phyloP scores from a whole-genome alignment of 2,329 filamentous ascomycete genomes.

The Hypoxylon sp. region DNA sequence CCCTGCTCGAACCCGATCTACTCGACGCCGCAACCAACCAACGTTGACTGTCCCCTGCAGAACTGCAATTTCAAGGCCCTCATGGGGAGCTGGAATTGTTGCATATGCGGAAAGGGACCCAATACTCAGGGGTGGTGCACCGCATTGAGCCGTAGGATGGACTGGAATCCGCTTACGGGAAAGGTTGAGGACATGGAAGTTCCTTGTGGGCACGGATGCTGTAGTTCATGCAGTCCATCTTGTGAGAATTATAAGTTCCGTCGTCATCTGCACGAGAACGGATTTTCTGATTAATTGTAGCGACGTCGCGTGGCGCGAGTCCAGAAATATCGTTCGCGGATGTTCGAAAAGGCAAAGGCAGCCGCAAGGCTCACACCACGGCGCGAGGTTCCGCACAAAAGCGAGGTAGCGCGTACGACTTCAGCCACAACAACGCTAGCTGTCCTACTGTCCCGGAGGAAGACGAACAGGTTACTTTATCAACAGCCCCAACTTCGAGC shows the following conservation, averaged over 20 bases:
- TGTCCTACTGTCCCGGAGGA: slow-evolving; percentile 48
- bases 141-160: slow-evolving; percentile 52
- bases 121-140: slow-evolving; percentile 70
- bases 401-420: slow-evolving; percentile 48
- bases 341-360: slow-evolving; percentile 56
- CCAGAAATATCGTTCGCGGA: slow-evolving; percentile 59
- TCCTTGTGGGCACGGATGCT: slow-evolving; percentile 69
- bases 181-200: slow-evolving; percentile 57
- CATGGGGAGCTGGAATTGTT: slow-evolving; percentile 69
- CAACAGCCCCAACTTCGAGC: slow-evolving; percentile 40
- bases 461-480: slow-evolving; percentile 41
- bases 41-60: slow-evolving; percentile 63
- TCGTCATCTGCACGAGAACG: not conserved
- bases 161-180: slow-evolving; percentile 49
- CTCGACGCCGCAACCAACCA: slow-evolving; percentile 62
- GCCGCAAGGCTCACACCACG: slow-evolving; percentile 57
- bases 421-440: slow-evolving; percentile 39
- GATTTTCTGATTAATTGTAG: slow-evolving; percentile 49
- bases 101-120: slow-evolving; percentile 65
- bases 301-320: slow-evolving; percentile 53
- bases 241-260: slow-evolving; percentile 55
- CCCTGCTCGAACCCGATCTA: slow-evolving; percentile 66
- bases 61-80: slow-evolving; percentile 67
- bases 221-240: slow-evolving; percentile 63
- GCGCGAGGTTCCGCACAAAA: slow-evolving; percentile 45